These are phyloP conservation scores for Calamus simplicifolius DNA, from an alignment of 176 grass and related monocot genomes.

Conservation along the genomic window DNA sequence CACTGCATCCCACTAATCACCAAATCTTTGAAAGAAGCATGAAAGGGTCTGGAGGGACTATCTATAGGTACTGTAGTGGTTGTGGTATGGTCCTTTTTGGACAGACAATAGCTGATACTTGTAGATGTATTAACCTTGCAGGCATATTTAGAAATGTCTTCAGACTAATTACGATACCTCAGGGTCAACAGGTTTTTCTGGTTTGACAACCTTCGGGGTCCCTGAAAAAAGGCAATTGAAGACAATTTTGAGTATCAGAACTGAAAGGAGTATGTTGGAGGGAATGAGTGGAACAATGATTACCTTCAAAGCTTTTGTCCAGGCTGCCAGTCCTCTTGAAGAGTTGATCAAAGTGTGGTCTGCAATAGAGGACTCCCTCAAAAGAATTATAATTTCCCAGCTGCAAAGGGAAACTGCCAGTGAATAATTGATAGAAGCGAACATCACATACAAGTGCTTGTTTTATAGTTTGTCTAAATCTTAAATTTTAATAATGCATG, in stretches of 20 bases:
- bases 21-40: too few relatives aligned
- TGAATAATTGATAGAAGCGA: not conserved
- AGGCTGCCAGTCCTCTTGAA: slow-evolving; percentile 98
- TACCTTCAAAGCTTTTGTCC: slow-evolving; percentile 98
- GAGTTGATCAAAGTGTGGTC: slow-evolving; percentile 91
- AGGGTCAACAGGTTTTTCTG: slow-evolving; percentile 69
- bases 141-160: too few relatives aligned
- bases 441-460: not conserved
- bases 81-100: too few relatives aligned
- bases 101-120: too few relatives aligned
- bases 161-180: slow-evolving; percentile 34
- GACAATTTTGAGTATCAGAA: not conserved
- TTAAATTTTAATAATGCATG: too few relatives aligned
- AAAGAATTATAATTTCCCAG: slow-evolving; percentile 96
- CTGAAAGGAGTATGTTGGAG: not conserved
- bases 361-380: slow-evolving; percentile 94
- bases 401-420: slow-evolving; percentile 26
- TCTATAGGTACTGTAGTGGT: too few relatives aligned
- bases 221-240: slow-evolving; percentile 39
- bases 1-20: too few relatives aligned
- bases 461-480: too few relatives aligned
- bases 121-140: too few relatives aligned
- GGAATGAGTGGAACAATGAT: not conserved
- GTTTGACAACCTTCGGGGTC: slow-evolving; percentile 89
- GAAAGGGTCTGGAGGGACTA: too few relatives aligned